Evolutionary conservation across 169 alveolate genomes (phyloP).

Genomic region (Babesia ovis): DNA sequence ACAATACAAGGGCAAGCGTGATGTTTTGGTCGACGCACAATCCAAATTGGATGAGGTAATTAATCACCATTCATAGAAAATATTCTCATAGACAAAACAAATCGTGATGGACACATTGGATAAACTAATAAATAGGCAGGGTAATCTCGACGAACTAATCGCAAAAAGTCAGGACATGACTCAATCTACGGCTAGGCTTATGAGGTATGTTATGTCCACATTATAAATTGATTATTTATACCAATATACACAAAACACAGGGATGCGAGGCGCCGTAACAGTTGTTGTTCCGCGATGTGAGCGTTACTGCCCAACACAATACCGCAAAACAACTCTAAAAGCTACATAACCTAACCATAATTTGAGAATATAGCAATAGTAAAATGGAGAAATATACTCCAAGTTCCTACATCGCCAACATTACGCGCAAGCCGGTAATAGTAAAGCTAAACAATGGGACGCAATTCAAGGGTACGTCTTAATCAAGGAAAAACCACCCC

Average conservation of each 20-base stretch:
- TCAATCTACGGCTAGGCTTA: conserved; percentile 67
- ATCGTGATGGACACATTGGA: conserved; percentile 69
- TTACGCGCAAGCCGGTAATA: conserved; percentile 66
- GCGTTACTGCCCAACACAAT: neutral
- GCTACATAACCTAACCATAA: neutral
- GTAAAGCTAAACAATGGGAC: conserved; percentile 76
- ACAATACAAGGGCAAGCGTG: conserved; percentile 63
- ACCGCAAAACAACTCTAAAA: neutral
- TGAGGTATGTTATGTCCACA: conserved; percentile 50
- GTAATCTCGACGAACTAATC: conserved; percentile 68
- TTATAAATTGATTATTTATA: neutral
- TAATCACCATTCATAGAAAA: neutral
- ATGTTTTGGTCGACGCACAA: conserved; percentile 65
- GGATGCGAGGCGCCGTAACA: conserved; percentile 65
- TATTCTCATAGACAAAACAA: conserved; percentile 31
- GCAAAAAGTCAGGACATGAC: conserved; percentile 73
- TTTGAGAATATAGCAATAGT: neutral
- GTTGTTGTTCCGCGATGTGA: conserved; percentile 64
- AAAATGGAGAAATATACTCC: conserved; percentile 53
- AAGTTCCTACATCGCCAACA: conserved; percentile 44
- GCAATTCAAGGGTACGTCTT: conserved; percentile 58
- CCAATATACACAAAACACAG: neutral
- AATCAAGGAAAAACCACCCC: neutral
- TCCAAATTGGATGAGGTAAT: conserved; percentile 61
- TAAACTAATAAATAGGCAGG: conserved; percentile 57